Percentiles rank a stretch among this genome's conserved stretches.
Conservation (phyloP, 768 basidiomycete species). For the Boletales sp. region DNA sequence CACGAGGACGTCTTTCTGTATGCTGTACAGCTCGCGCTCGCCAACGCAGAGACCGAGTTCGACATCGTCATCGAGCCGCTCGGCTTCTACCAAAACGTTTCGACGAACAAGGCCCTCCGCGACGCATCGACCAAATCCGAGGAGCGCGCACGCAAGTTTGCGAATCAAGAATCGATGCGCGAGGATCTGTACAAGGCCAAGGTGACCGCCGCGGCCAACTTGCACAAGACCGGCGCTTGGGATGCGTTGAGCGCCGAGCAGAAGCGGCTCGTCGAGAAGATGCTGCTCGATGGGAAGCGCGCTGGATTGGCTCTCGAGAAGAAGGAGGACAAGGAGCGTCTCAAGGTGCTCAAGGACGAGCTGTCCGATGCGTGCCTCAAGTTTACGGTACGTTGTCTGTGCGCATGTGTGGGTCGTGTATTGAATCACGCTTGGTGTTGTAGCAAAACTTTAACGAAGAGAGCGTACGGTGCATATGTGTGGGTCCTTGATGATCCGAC, state of each 20-base stretch:
- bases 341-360: constrained; percentile 69
- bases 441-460: constrained; percentile 93
- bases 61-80: constrained; percentile 55
- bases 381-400: constrained; percentile 57
- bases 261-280: constrained; percentile 74
- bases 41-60: constrained; percentile 55
- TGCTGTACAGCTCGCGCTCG: constrained; percentile 48
- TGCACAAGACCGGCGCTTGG: constrained; percentile 59
- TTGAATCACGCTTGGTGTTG: not conserved
- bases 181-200: constrained; percentile 77
- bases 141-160: constrained; percentile 63
- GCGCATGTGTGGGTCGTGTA: not conserved
- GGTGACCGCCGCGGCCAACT: constrained; percentile 62
- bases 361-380: constrained; percentile 73
- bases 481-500: not conserved
- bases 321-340: constrained; percentile 46
- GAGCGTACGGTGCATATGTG: constrained; percentile 42
- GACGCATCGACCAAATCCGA: constrained; percentile 79
- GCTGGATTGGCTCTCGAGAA: constrained; percentile 74
- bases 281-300: constrained; percentile 75
- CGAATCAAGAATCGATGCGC: constrained; percentile 77
- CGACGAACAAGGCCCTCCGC: constrained; percentile 67
- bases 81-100: constrained; percentile 80
- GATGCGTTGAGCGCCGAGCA: constrained; percentile 64
- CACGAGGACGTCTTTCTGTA: not conserved